Percentiles rank a stretch among this genome's conserved stretches.
phyloP scores from a whole-genome alignment of 768 basidiomycete species.

The Mycena chlorophos region DNA sequence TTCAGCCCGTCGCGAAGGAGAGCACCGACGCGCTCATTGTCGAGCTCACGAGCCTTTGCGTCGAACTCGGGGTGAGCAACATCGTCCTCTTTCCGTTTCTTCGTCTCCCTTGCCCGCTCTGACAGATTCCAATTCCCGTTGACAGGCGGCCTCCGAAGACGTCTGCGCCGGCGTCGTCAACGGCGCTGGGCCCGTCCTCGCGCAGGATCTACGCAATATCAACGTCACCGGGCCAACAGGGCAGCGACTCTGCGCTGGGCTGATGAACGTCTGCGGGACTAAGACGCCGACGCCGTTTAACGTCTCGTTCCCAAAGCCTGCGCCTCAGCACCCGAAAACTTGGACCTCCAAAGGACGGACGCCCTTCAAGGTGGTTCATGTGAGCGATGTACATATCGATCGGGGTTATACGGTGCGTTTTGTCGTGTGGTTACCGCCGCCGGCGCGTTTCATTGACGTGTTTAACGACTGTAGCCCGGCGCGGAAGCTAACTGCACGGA shows the following conservation, averaged over 20 bases:
- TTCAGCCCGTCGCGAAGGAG: neutral
- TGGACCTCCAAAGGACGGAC: constrained; percentile 8
- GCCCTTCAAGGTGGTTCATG: constrained; percentile 32
- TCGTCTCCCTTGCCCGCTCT: neutral
- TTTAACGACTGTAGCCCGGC: constrained; percentile 22
- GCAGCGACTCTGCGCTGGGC: neutral
- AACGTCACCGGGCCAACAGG: neutral
- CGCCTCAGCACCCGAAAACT: constrained; percentile 11
- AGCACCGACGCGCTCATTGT: neutral
- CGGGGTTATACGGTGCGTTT: constrained; percentile 28
- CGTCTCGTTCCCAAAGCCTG: constrained; percentile 24
- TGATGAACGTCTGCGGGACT: neutral
- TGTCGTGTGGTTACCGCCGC: neutral
- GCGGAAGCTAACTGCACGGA: constrained; percentile 31
- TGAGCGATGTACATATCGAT: constrained; percentile 22
- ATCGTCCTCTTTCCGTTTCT: neutral
- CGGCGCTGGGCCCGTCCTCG: neutral
- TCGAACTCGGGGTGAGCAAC: neutral
- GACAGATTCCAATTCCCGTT: neutral
- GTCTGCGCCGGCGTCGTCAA: constrained; percentile 1
- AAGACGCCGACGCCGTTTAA: constrained; percentile 6
- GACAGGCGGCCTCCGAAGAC: neutral
- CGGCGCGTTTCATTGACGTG: neutral
- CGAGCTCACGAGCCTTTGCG: neutral
- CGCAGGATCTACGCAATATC: neutral